Evolutionary conservation across 176 grass and related monocot species (phyloP).

Genomic region (Panicum miliaceum): DNA sequence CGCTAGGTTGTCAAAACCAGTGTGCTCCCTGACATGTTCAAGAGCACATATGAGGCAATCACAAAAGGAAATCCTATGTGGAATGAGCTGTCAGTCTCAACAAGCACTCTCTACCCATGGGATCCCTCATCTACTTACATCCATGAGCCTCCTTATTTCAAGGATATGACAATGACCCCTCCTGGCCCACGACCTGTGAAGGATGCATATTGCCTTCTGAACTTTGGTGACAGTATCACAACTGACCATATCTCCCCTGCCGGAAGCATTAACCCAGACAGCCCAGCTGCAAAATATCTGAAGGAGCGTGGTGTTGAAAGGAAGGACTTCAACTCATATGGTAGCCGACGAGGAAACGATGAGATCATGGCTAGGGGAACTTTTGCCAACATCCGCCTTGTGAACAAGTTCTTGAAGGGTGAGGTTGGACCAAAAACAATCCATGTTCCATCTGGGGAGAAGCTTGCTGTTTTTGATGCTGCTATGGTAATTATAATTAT

Average conservation of each 20-base stretch:
- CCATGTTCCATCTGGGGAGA: conserved; percentile 88
- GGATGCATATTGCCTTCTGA: conserved; percentile 96
- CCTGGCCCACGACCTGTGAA: conserved; percentile 88
- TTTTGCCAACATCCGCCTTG: conserved; percentile 95
- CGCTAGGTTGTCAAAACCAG: conserved; percentile 91
- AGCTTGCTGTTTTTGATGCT: conserved; percentile 85
- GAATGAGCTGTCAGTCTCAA: conserved; percentile 80
- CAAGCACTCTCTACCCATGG: conserved; percentile 89
- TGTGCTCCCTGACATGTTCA: conserved; percentile 98
- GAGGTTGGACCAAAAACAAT: conserved; percentile 87
- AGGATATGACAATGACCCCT: conserved; percentile 94
- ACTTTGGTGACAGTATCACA: conserved; percentile 97
- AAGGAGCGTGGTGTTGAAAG: conserved; percentile 77
- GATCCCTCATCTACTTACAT: conserved; percentile 91
- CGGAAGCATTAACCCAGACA: conserved; percentile 87
- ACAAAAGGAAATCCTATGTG: conserved; percentile 99
- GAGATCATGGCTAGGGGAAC: conserved; percentile 99
- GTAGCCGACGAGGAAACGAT: conserved; percentile 89
- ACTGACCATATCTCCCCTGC: conserved; percentile 98
- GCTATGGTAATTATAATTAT: conserved; percentile 58
- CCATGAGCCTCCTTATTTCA: conserved; percentile 98
- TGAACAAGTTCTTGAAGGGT: conserved; percentile 95
- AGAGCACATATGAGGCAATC: conserved; percentile 82
- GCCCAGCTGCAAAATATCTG: conserved; percentile 81
- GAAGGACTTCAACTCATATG: conserved; percentile 96